Percentiles rank a stretch among this genome's conserved stretches.
Evolutionary conservation across 306 rosid species (phyloP).

Genomic region (Ormosia semicastrata): DNA sequence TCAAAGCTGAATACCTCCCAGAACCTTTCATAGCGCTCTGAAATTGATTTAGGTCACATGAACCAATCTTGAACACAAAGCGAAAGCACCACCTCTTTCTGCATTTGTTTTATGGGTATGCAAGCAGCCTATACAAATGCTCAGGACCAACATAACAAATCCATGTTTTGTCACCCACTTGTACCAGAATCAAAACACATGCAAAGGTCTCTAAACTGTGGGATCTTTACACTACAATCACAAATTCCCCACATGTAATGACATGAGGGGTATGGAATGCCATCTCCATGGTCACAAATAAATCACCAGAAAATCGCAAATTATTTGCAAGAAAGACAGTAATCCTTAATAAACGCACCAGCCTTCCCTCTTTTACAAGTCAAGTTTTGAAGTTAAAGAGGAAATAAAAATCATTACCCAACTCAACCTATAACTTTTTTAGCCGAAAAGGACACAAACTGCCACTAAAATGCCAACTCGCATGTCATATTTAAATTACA

Average conservation of each 20-base stretch:
- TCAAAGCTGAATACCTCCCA: too few relatives aligned
- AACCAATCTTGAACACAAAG: conserved; percentile 32
- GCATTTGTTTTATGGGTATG: conserved; percentile 24
- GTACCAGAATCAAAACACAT: conserved; percentile 74
- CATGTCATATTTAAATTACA: conserved; percentile 17
- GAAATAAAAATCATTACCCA: conserved; percentile 32
- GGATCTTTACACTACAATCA: conserved; percentile 37
- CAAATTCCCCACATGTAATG: conserved; percentile 66
- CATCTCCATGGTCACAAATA: conserved; percentile 45
- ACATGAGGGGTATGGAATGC: conserved; percentile 70
- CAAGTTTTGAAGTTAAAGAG: conserved; percentile 35
- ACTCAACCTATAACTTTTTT: conserved; percentile 23
- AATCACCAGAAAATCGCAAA: conserved; percentile 27
- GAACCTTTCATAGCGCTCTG: too few relatives aligned
- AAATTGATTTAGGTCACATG: conserved; percentile 41
- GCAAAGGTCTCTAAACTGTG: conserved; percentile 40
- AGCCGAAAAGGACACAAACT: conserved; percentile 36
- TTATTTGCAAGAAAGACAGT: conserved; percentile 18
- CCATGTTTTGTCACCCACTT: conserved; percentile 63
- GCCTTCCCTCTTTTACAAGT: conserved; percentile 42
- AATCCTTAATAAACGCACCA: conserved; percentile 24
- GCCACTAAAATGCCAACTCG: conserved; percentile 38
- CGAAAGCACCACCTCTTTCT: conserved; percentile 20
- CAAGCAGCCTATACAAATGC: conserved; percentile 50
- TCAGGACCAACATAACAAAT: conserved; percentile 57